Conservation (phyloP, 768 basidiomycete species). For the Daedalea quercina region DNA sequence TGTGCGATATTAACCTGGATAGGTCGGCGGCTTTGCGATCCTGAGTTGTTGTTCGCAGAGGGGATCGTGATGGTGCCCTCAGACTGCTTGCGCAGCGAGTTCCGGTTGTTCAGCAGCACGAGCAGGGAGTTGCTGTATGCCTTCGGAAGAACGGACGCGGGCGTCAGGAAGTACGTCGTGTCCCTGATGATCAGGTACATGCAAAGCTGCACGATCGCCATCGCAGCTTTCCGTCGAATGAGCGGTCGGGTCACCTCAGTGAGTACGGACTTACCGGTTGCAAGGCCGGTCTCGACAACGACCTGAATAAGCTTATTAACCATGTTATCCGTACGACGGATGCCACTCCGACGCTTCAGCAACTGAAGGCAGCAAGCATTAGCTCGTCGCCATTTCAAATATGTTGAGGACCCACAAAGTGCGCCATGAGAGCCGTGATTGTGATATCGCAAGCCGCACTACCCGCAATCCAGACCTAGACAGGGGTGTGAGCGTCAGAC, state of each 20-base stretch:
- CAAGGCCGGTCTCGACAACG: background rate
- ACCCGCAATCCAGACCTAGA: background rate
- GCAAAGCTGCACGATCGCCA: background rate
- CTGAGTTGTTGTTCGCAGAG: background rate
- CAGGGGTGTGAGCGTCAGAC: background rate
- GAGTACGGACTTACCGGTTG: background rate
- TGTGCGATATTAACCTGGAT: background rate
- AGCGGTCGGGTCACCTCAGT: background rate
- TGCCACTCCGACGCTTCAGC: background rate
- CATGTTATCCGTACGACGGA: background rate
- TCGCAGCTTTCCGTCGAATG: background rate
- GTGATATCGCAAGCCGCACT: background rate
- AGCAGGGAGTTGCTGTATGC: slow-evolving; percentile 4
- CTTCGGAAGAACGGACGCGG: background rate
- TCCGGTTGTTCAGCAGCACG: slow-evolving; percentile 3
- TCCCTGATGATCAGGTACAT: background rate
- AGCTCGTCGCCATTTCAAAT: background rate
- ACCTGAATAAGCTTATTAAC: background rate
- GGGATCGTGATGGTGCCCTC: background rate
- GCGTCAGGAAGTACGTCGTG: background rate
- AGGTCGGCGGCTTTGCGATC: background rate
- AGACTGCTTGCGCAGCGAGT: background rate
- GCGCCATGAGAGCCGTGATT: background rate
- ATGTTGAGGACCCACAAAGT: background rate
- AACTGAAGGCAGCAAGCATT: background rate